Evolutionary conservation across 148 eudicot species (phyloP), one percentile per base, ranked within the genome.

Genomic region (Beta vulgaris): DNA sequence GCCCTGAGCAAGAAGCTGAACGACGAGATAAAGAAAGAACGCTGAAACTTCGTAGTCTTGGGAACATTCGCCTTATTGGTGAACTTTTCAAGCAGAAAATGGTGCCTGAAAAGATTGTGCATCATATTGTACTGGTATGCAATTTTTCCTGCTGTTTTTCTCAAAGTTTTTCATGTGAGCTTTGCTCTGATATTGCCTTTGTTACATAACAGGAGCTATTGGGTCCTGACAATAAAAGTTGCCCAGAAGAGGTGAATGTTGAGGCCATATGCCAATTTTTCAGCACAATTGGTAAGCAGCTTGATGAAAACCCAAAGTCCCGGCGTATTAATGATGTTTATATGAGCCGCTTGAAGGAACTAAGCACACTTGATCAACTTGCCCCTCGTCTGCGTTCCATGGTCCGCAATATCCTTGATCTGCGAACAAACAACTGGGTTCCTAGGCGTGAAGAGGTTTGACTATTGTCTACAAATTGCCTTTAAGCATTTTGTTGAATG

Each of bases 21-120:
- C 93, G 99, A 4, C 87, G 92, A 71, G 99, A 96, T 59, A 92
- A 91, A 82, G 99, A 96, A 75, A 83, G 85, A 80, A 69, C 89
- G 86, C 36, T 91, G 72, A 96, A 96, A 74, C 84, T 96, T 28
- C 98, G 98, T 35, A 96, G 94, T 77, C 98, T 96, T 61, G 99
- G 99, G 66, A 96, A 96, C 74, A 96, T 96, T 23, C 98, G 97
- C 74, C 89, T 96, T 39, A 92, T 96, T 86, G 99, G 99, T 26
- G 99, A 96, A 86, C 99, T 96, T 82, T 57, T 96, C 80, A 96
- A 91, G 87, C 99, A 96, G 80, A 92, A 85, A 82, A 96, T 96
- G 99, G 98, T 96, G 23, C 93, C 94, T 32, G 98, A 96, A 82
- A 96, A 79, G 88, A 91, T 92, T 74, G 98, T 89, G 74, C 99